Evolutionary conservation across 495 filamentous ascomycete species (phyloP).

Genomic region (Penicillium canariense): DNA sequence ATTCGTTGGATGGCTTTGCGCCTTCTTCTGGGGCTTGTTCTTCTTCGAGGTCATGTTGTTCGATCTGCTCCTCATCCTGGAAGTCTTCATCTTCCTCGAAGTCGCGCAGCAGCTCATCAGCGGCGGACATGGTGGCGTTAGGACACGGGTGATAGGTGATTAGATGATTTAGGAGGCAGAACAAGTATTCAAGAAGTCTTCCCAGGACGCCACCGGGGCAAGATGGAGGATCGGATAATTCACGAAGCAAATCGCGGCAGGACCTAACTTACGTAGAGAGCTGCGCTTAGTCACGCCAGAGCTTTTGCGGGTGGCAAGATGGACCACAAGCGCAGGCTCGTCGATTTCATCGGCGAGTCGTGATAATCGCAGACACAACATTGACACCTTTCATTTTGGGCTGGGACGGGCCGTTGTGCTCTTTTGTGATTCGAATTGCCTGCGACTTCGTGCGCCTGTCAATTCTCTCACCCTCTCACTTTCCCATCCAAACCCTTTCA

Average conservation of each 20-base stretch:
- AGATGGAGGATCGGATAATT: not conserved
- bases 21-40: constrained; percentile 27
- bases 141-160: too few relatives aligned
- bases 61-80: constrained; percentile 27
- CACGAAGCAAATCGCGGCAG: not conserved
- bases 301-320: constrained; percentile 20
- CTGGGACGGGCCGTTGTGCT: not conserved
- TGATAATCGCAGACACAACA: not conserved
- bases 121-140: constrained; percentile 39
- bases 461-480: not conserved
- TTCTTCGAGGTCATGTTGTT: constrained; percentile 26
- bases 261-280: too few relatives aligned
- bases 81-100: constrained; percentile 43
- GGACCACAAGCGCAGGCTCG: constrained; percentile 13
- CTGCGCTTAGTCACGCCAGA: constrained; percentile 17
- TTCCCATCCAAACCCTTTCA: not conserved
- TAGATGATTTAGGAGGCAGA: not conserved
- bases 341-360: constrained; percentile 16
- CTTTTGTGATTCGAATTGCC: not conserved
- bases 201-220: constrained; percentile 13
- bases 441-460: not conserved
- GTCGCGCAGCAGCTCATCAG: constrained; percentile 47
- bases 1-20: constrained; percentile 65
- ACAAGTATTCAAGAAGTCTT: not conserved
- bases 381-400: not conserved